Evolutionary conservation across 306 rosid species (phyloP).

Genomic region (Fragaria vesca): DNA sequence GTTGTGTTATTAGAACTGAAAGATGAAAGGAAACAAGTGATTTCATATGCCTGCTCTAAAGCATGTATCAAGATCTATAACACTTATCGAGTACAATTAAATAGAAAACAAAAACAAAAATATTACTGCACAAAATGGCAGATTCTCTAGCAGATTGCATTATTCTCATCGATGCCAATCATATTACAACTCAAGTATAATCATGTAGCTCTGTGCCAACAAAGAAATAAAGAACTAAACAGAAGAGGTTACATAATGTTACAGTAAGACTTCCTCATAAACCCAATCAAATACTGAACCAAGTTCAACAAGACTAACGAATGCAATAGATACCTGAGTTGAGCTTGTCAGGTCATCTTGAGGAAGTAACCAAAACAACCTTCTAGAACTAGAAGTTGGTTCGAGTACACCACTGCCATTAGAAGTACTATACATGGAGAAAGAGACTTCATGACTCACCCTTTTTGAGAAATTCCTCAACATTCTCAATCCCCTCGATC

Average conservation of each 20-base stretch:
- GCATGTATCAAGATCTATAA: too few species aligned
- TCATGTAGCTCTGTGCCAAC: neutral
- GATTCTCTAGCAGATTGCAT: too few species aligned
- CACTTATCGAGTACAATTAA: too few species aligned
- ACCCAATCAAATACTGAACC: slow-evolving; percentile 19
- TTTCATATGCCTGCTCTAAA: too few species aligned
- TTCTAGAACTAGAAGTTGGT: slow-evolving; percentile 18
- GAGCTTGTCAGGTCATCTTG: slow-evolving; percentile 13
- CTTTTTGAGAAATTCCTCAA: slow-evolving; percentile 32
- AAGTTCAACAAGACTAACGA: slow-evolving; percentile 13
- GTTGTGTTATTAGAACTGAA: too few species aligned
- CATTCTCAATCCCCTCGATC: slow-evolving; percentile 53
- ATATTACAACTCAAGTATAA: slow-evolving; percentile 1
- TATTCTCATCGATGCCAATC: neutral
- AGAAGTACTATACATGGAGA: slow-evolving; percentile 12
- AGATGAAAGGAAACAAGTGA: too few species aligned
- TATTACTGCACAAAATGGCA: too few species aligned
- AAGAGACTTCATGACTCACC: slow-evolving; percentile 33
- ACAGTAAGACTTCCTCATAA: slow-evolving; percentile 16
- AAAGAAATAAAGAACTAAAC: neutral
- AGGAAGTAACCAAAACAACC: slow-evolving; percentile 17
- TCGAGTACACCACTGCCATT: slow-evolving; percentile 15
- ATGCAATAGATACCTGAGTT: slow-evolving; percentile 20
- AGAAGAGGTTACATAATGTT: slow-evolving; percentile 9
- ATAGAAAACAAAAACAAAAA: too few species aligned